Evolutionary conservation across 805 yeast genomes (phyloP), one percentile per base, ranked within the genome.

Genomic region (Lachancea sp.): DNA sequence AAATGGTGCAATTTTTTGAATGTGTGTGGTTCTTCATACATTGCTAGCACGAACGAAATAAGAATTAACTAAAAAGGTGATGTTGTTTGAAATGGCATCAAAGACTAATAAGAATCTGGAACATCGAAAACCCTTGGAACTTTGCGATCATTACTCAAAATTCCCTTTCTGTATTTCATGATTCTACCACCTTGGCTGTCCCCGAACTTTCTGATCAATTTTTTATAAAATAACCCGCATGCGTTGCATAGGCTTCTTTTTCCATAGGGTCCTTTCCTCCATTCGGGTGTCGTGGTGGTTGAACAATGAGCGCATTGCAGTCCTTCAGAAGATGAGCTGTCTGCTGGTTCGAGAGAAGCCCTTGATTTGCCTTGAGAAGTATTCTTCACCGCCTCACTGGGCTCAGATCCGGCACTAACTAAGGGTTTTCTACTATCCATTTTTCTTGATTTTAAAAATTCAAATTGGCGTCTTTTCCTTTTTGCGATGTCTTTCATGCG

Each of bases 211-310:
- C 81, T 82, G 42, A 75, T 69, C 26, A 83, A 65, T 57, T 85
- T 85, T 36, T 85, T 82, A 59, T 79, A 85, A 58, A 74, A 82
- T 34, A 85, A 65, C 0, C 95, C 95, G 61, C 95, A 85, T 1
- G 93, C 93, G 60, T 85, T 86, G 65, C 95, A 85, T 41, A 85
- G 64, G 0, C 89, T 82, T 33, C 88, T 68, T 12, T 79, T 77
- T 2, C 93, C 95, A 44, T 75, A 75, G 1, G 95, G 93, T 0
- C 93, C 93, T 38, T 82, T 73, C 44, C 95, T 67, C 95, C 95
- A 85, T 61, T 85, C 93, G 0, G 93, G 93, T 0, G 95, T 55
- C 31, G 53, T 53, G 22, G 49, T 45, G 10, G 54, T 53, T 20
- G 44, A 41, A 39, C 58, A 55, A 34, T 53, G 57, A 30, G 50